Base-by-base conservation (phyloP, 441 rosid species). In the Aquilaria agallochum region DNA sequence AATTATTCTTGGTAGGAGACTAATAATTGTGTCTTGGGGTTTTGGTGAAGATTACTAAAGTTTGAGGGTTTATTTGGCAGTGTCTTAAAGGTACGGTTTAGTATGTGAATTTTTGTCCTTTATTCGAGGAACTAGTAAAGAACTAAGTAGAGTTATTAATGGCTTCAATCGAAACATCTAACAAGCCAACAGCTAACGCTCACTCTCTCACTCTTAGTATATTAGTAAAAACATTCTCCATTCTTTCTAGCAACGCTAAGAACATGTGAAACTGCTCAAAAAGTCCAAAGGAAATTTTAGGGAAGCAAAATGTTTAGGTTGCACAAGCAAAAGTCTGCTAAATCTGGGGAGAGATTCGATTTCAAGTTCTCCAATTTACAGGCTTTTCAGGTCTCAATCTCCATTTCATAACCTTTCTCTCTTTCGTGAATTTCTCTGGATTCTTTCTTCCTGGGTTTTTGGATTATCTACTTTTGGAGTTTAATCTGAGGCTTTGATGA, bases 281-380 rank as follows among this genome's bases (percentile, higher is more conserved):
- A 31, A 54, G 12, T 31, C 57, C 36, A 54, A 0, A 11, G 57
- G 3, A 3, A 5, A 9, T 4, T 11, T 54, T 30, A n/a, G 33
- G 34, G 34, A n/a, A 53, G 57, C 9, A 42, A 54, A 30, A 80
- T 80, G 85, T 77, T 80, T 70, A 74, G 72, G 63, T 67, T 72
- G 15, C 73, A 53, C 64, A 77, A 71, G 58, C 76, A 69, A 60
- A 80, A 66, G 63, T 55, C 80, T 10, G 72, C 72, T 31, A 77
- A 74, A 59, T 50, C 50, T 50, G 80, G 76, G 20, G 74, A 76
- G 50, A 67, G 70, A 60, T 58, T 74, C 51, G 75, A 78, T 65
- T 81, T 81, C 83, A 68, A 56, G 62, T 57, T 81, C 74, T 81
- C 83, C 6, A 68, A 71, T 62, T 63, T 81, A 31, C 78, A 76